Evolutionary conservation across 176 grass and related monocot species (phyloP).

Genomic region (Oryza punctata): DNA sequence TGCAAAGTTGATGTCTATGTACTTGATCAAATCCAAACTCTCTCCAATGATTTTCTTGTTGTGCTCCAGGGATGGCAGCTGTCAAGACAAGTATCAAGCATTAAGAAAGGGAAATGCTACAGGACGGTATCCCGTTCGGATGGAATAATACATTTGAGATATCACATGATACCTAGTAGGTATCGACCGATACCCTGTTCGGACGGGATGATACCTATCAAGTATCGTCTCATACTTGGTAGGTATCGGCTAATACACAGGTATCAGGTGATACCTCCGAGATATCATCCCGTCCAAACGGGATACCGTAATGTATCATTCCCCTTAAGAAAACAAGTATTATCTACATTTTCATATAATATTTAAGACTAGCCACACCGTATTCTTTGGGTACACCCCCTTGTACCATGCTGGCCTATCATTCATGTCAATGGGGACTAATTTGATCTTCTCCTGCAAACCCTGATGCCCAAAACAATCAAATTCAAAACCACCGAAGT

Average conservation of each 20-base stretch:
- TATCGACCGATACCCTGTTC: too few species aligned
- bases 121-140: too few species aligned
- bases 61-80: slow-evolving; percentile 77
- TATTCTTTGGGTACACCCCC: slow-evolving; percentile 55
- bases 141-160: too few species aligned
- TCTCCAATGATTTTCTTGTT: slow-evolving; percentile 65
- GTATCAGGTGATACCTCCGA: too few species aligned
- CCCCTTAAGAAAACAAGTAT: neutral
- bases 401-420: slow-evolving; percentile 45
- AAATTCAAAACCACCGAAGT: neutral
- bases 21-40: slow-evolving; percentile 75
- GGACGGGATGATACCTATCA: too few species aligned
- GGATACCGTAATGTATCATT: too few species aligned
- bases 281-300: too few species aligned
- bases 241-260: too few species aligned
- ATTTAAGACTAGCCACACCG: slow-evolving; percentile 37
- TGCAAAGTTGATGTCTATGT: slow-evolving; percentile 59
- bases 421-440: slow-evolving; percentile 41
- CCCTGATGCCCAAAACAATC: slow-evolving; percentile 29
- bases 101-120: too few species aligned
- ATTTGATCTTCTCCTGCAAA: slow-evolving; percentile 59
- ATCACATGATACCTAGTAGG: too few species aligned
- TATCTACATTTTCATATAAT: neutral
- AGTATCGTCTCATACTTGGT: too few species aligned
- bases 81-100: neutral